Percentiles rank a stretch among this genome's conserved stretches.
Conservation (phyloP, 2,329 filamentous ascomycete species). For the Zelopaecilomyces penicillatus region DNA sequence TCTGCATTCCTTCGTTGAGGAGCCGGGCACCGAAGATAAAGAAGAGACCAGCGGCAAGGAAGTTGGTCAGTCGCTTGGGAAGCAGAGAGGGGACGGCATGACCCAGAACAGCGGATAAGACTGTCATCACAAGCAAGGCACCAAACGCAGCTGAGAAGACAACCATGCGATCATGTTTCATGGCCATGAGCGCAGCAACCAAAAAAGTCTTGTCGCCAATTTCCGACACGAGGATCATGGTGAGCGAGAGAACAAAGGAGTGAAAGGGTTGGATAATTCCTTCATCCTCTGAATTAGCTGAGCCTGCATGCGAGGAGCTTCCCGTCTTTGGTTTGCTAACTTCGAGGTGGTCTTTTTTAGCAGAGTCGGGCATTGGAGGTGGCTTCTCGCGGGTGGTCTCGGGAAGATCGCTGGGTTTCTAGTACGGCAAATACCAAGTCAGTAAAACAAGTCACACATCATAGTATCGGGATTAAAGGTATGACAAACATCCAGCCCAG, state of each 20-base stretch:
- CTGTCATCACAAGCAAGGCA: constrained; percentile 87
- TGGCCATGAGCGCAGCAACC: constrained; percentile 94
- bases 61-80: constrained; percentile 82
- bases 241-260: constrained; percentile 84
- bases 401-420: constrained; percentile 79
- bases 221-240: constrained; percentile 96
- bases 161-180: constrained; percentile 89
- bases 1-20: constrained; percentile 76
- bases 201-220: constrained; percentile 98
- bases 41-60: constrained; percentile 78
- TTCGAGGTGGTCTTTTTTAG: constrained; percentile 56
- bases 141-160: constrained; percentile 94
- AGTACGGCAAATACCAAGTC: not conserved
- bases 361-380: constrained; percentile 57
- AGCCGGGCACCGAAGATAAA: constrained; percentile 81
- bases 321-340: constrained; percentile 21
- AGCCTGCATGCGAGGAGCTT: not conserved
- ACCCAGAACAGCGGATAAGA: constrained; percentile 84
- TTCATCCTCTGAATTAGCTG: constrained; percentile 34
- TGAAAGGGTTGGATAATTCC: constrained; percentile 73
- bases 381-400: constrained; percentile 68
- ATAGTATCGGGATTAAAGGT: not conserved
- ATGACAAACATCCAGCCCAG: constrained; percentile 26
- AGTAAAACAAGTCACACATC: not conserved
- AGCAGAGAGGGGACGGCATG: constrained; percentile 87